phyloP scores from a whole-genome alignment of 768 basidiomycete species.

The Gymnopilus junonius region DNA sequence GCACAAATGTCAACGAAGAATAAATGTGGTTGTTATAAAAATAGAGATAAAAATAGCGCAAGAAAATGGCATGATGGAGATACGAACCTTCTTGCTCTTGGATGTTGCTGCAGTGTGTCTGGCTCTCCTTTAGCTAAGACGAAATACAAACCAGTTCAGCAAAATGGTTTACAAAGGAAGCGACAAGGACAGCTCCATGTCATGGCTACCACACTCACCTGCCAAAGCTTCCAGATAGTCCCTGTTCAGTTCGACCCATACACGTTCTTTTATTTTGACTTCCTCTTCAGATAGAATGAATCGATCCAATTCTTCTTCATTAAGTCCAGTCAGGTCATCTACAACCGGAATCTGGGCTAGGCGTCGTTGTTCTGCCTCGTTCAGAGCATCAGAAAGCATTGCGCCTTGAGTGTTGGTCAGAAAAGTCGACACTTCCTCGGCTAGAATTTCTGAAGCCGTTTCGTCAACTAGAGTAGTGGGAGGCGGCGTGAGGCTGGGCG shows the following conservation, averaged over 20 bases:
- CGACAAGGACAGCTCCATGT: not conserved
- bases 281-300: conserved; percentile 83
- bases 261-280: conserved; percentile 82
- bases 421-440: conserved; percentile 72
- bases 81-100: conserved; percentile 82
- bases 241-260: conserved; percentile 93
- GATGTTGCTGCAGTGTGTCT: conserved; percentile 43
- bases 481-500: conserved; percentile 24
- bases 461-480: conserved; percentile 54
- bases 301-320: conserved; percentile 87
- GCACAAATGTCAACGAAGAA: conserved; percentile 3
- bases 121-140: conserved; percentile 71
- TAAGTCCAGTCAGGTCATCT: conserved; percentile 76
- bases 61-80: conserved; percentile 41
- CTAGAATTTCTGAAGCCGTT: conserved; percentile 62
- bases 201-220: conserved; percentile 49
- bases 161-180: conserved; percentile 29
- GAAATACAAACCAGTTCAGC: conserved; percentile 43
- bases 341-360: conserved; percentile 53
- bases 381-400: conserved; percentile 62
- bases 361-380: conserved; percentile 69
- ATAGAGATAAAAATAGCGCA: conserved; percentile 14
- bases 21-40: not conserved
- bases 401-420: conserved; percentile 65
- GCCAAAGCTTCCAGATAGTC: conserved; percentile 91